These are phyloP conservation scores for Pseudogymnoascus sp. DNA, from an alignment of 2,329 filamentous ascomycete species.

Conservation along the genomic window DNA sequence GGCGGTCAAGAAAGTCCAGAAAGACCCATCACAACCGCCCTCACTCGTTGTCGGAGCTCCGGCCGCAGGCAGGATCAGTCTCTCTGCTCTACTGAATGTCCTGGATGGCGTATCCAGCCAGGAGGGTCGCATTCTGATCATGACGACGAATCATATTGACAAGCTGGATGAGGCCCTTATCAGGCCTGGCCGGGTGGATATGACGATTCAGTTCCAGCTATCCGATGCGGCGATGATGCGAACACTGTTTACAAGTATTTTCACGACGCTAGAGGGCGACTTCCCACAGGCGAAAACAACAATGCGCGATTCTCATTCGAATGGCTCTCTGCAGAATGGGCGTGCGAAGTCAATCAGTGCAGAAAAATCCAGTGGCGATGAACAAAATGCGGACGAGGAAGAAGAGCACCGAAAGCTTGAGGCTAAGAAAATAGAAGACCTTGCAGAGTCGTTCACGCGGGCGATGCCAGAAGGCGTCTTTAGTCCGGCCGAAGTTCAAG, in stretches of 20 bases:
- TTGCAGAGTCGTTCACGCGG: constrained; percentile 43
- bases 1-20: constrained; percentile 18
- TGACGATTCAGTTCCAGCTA: constrained; percentile 45
- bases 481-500: constrained; percentile 56
- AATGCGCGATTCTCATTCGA: neutral
- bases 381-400: constrained; percentile 5
- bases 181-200: constrained; percentile 53
- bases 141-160: constrained; percentile 61
- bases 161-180: constrained; percentile 53
- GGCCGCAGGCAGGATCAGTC: constrained; percentile 35
- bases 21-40: constrained; percentile 19
- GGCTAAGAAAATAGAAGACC: constrained; percentile 26
- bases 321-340: neutral
- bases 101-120: constrained; percentile 60
- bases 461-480: constrained; percentile 44
- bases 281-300: neutral
- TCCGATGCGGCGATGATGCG: constrained; percentile 23
- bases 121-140: constrained; percentile 59
- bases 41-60: neutral
- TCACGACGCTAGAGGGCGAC: constrained; percentile 32
- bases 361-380: neutral
- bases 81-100: constrained; percentile 58
- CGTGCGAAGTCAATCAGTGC: constrained; percentile 11
- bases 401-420: constrained; percentile 7
- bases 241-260: constrained; percentile 27